A percentile compares a stretch with the other conserved stretches of the same genome.
Conservation (phyloP, 2,329 filamentous ascomycete genomes). For the Cadophora luteo-olivacea region DNA sequence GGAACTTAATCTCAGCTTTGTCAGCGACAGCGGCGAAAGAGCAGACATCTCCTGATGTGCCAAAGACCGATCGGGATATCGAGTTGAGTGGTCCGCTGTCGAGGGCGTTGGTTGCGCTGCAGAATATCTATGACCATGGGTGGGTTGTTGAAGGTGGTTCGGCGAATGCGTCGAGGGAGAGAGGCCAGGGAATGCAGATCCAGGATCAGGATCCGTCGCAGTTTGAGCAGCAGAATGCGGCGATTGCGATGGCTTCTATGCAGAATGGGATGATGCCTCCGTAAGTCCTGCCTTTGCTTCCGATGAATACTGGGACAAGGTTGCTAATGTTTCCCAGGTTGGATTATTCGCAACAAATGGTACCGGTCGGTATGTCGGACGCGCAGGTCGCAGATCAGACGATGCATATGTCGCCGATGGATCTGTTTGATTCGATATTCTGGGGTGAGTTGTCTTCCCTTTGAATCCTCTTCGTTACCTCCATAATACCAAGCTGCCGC, state of each 20-base stretch:
- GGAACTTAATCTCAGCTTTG: conserved; percentile 67
- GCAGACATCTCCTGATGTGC: conserved; percentile 38
- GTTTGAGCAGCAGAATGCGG: conserved; percentile 58
- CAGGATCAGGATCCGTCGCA: conserved; percentile 33
- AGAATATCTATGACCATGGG: conserved; percentile 72
- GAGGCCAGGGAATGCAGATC: conserved; percentile 26
- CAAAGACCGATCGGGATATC: conserved; percentile 42
- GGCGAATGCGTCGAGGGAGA: conserved; percentile 22
- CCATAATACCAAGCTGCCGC: background rate
- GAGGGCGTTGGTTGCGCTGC: conserved; percentile 64
- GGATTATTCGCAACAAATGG: conserved; percentile 50
- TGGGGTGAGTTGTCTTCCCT: conserved; percentile 58
- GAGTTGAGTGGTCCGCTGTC: conserved; percentile 59
- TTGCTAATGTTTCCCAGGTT: conserved; percentile 38
- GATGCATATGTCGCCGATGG: conserved; percentile 70
- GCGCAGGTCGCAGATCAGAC: conserved; percentile 59
- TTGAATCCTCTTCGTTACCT: background rate
- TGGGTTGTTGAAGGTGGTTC: conserved; percentile 55
- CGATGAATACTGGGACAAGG: background rate
- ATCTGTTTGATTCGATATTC: conserved; percentile 72
- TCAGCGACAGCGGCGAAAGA: conserved; percentile 71
- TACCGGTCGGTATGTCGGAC: conserved; percentile 45
- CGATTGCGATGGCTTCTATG: conserved; percentile 69
- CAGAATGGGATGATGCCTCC: conserved; percentile 58
- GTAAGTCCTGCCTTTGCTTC: conserved; percentile 29